These are phyloP conservation scores for Neoascochyta sp. DNA, from an alignment of 2,329 filamentous ascomycete species.

Conservation along the genomic window DNA sequence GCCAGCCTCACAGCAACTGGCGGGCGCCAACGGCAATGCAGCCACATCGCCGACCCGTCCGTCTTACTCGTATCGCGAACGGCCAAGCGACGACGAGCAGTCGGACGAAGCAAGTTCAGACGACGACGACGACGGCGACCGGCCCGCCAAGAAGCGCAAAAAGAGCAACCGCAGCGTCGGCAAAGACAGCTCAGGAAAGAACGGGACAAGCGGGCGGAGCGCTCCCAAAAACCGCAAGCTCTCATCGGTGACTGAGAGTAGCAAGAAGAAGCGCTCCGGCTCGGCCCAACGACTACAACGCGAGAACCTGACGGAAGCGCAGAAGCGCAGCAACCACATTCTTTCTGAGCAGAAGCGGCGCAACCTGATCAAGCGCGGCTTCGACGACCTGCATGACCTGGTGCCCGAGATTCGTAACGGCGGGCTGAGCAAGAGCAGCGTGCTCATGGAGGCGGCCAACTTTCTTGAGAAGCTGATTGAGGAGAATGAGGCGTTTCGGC, in stretches of 20 bases:
- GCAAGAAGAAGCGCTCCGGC: constrained; percentile 27
- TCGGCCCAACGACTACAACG: constrained; percentile 28
- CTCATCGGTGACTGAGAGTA: constrained; percentile 17
- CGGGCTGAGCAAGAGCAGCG: constrained; percentile 78
- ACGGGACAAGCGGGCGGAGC: too few relatives aligned
- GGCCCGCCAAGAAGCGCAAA: constrained; percentile 22
- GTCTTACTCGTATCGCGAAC: constrained; percentile 3
- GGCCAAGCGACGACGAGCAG: constrained; percentile 18
- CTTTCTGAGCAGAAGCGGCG: constrained; percentile 82
- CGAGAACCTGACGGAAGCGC: constrained; percentile 68
- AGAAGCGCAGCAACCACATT: constrained; percentile 84
- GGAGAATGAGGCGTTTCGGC: constrained; percentile 52
- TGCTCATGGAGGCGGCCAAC: constrained; percentile 70
- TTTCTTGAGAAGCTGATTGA: constrained; percentile 71
- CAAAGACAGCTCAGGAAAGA: constrained; percentile 20
- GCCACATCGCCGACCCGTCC: constrained; percentile 7
- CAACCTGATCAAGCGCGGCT: constrained; percentile 76
- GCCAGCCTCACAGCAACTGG: constrained; percentile 9
- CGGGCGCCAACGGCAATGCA: constrained; percentile 8
- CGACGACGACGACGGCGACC: constrained; percentile 18
- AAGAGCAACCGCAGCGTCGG: constrained; percentile 15
- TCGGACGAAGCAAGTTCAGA: constrained; percentile 21
- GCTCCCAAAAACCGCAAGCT: constrained; percentile 21
- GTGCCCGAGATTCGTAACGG: constrained; percentile 72
- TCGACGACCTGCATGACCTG: constrained; percentile 71